These are phyloP conservation scores for Didymella glomerata DNA, from an alignment of 2,329 filamentous ascomycete genomes.

Conservation along the genomic window DNA sequence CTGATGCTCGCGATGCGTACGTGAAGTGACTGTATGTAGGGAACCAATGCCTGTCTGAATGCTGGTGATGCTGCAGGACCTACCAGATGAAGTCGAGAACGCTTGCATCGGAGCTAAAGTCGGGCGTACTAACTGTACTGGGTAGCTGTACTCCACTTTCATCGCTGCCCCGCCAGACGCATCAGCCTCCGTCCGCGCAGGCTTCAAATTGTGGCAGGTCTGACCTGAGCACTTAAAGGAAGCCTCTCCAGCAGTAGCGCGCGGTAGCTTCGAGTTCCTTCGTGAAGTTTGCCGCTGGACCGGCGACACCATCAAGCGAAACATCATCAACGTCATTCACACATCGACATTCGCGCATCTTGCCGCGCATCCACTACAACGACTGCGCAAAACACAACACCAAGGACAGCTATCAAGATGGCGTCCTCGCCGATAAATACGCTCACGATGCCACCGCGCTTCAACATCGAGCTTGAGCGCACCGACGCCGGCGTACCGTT, in stretches of 20 bases:
- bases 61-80: not conserved
- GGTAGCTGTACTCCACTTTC: conserved; percentile 14
- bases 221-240: not conserved
- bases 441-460: conserved; percentile 48
- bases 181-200: not conserved
- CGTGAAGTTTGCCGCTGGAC: conserved; percentile 11
- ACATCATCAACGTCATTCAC: conserved; percentile 25
- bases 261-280: not conserved
- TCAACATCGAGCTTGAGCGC: conserved; percentile 64
- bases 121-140: conserved; percentile 14
- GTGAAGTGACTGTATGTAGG: not conserved
- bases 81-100: conserved; percentile 8
- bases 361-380: not conserved
- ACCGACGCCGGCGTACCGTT: conserved; percentile 75
- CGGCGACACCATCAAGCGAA: conserved; percentile 15
- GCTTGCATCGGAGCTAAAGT: conserved; percentile 12
- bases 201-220: conserved; percentile 4
- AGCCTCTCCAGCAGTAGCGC: not conserved
- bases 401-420: conserved; percentile 3
- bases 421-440: conserved; percentile 33
- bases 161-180: conserved; percentile 15
- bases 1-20: too few relatives aligned
- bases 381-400: too few relatives aligned
- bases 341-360: conserved; percentile 6
- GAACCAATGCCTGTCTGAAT: not conserved